These are phyloP conservation scores for Halophytophthora batemanensis DNA, from an alignment of 352 stramenopile genomes.

Conservation along the genomic window DNA sequence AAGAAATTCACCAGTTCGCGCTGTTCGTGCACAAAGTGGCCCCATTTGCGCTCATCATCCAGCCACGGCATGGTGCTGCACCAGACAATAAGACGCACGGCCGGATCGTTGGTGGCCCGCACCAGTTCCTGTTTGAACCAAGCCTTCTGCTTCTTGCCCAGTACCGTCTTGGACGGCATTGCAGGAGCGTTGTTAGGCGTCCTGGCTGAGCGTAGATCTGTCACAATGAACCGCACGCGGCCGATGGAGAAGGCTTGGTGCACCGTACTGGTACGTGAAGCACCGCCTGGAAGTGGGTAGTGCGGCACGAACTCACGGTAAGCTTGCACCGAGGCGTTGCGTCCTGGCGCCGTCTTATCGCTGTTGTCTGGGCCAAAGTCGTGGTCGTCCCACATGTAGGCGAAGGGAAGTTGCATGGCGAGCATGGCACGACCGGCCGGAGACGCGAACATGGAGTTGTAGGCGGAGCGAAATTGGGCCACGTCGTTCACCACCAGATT, in stretches of 20 bases:
- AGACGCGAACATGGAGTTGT: slow-evolving; percentile 71
- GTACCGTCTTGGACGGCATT: slow-evolving; percentile 76
- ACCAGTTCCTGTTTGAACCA: slow-evolving; percentile 87
- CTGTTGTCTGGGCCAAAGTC: slow-evolving; percentile 90
- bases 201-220: slow-evolving; percentile 71
- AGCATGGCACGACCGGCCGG: slow-evolving; percentile 68
- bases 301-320: slow-evolving; percentile 84
- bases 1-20: slow-evolving; percentile 76
- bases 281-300: slow-evolving; percentile 46
- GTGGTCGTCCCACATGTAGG: slow-evolving; percentile 91
- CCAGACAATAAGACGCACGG: slow-evolving; percentile 76
- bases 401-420: slow-evolving; percentile 81
- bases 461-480: slow-evolving; percentile 50
- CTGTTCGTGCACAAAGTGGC: slow-evolving; percentile 79
- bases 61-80: slow-evolving; percentile 88
- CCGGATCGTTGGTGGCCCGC: slow-evolving; percentile 45
- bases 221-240: slow-evolving; percentile 83
- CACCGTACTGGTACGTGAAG: slow-evolving; percentile 41
- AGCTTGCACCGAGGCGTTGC: slow-evolving; percentile 67
- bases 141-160: slow-evolving; percentile 77
- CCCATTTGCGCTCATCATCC: slow-evolving; percentile 86
- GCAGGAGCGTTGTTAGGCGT: slow-evolving; percentile 66
- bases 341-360: slow-evolving; percentile 67
- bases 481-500: slow-evolving; percentile 75
- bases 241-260: slow-evolving; percentile 84